Evolutionary conservation across 352 stramenopile species (phyloP).

Genomic region (Phytophthora macrochlamydospora): DNA sequence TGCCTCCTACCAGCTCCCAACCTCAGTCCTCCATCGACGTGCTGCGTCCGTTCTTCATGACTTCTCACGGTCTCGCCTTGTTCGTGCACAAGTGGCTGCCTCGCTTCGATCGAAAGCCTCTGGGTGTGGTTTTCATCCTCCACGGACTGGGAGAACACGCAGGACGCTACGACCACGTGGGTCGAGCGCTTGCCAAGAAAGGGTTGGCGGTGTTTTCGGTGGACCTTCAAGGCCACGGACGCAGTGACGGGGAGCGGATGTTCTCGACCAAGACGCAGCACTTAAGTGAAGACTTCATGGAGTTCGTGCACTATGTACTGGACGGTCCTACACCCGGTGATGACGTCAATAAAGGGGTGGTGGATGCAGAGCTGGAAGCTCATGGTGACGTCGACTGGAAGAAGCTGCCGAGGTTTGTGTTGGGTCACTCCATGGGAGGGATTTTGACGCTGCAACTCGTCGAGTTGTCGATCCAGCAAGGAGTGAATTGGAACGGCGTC

Average conservation of each 20-base stretch:
- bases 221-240: conserved; percentile 64
- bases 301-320: conserved; percentile 61
- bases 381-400: conserved; percentile 41
- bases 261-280: conserved; percentile 51
- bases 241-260: conserved; percentile 64
- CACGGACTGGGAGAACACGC: conserved; percentile 63
- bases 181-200: conserved; percentile 29
- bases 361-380: conserved; percentile 39
- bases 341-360: conserved; percentile 13
- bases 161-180: conserved; percentile 59
- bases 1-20: conserved; percentile 21
- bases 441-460: conserved; percentile 46
- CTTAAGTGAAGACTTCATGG: conserved; percentile 53
- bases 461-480: conserved; percentile 19
- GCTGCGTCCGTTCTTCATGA: conserved; percentile 39
- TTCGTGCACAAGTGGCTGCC: conserved; percentile 56
- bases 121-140: conserved; percentile 56
- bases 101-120: conserved; percentile 15
- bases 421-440: conserved; percentile 65
- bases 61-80: conserved; percentile 43
- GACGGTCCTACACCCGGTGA: conserved; percentile 5
- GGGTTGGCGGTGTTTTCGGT: conserved; percentile 63
- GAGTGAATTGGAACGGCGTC: conserved; percentile 43
- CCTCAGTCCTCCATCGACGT: conserved; percentile 27
- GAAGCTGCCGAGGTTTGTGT: conserved; percentile 52